A percentile compares a stretch with the other conserved stretches of the same genome.
These are phyloP conservation scores for Circinella umbellata DNA, from an alignment of 371 early-diverging fungal species.

Conservation along the genomic window DNA sequence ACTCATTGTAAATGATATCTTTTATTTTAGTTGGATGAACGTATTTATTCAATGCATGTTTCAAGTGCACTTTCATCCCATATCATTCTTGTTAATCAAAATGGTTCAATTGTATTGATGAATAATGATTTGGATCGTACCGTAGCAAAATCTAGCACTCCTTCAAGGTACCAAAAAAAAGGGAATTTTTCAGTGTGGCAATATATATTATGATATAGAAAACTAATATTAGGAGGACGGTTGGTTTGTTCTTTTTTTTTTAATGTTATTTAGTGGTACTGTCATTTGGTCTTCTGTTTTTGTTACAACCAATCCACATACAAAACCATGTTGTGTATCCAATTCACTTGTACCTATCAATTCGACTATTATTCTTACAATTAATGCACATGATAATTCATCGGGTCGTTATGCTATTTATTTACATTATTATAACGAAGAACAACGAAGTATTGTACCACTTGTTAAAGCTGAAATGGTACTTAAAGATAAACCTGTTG, in stretches of 20 bases:
- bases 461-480: slow-evolving; percentile 37
- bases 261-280: slow-evolving; percentile 17
- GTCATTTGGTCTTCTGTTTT: slow-evolving; percentile 57
- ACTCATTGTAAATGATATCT: background rate
- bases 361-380: slow-evolving; percentile 52
- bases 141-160: slow-evolving; percentile 28
- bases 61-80: slow-evolving; percentile 55
- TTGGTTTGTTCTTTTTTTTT: background rate
- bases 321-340: slow-evolving; percentile 52
- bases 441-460: slow-evolving; percentile 49
- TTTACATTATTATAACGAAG: slow-evolving; percentile 56
- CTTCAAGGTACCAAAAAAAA: slow-evolving; percentile 18
- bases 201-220: no score
- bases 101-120: slow-evolving; percentile 56
- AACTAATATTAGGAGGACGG: background rate
- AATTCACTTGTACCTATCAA: slow-evolving; percentile 52
- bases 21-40: slow-evolving; percentile 49
- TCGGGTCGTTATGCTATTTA: slow-evolving; percentile 32
- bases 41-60: slow-evolving; percentile 54
- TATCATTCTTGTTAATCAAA: slow-evolving; percentile 53
- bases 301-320: slow-evolving; percentile 46
- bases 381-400: slow-evolving; percentile 25
- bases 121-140: slow-evolving; percentile 58
- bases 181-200: no score
- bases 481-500: slow-evolving; percentile 40